A percentile compares a stretch with the other conserved stretches of the same genome.
Evolutionary conservation across 805 yeast genomes (phyloP).

Genomic region (Candida endomychidarum): DNA sequence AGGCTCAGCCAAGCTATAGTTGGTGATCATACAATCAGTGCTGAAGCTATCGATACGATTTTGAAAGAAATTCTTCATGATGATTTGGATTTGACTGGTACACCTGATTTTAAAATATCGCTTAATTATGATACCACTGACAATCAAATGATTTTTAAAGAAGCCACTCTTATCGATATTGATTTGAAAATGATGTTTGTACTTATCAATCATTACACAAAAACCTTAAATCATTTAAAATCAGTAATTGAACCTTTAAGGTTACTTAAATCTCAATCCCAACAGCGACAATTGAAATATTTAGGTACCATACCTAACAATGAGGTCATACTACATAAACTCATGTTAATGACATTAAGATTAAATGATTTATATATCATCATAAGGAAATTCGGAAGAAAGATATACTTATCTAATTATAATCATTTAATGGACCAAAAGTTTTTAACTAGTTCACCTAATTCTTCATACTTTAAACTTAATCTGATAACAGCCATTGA

Average conservation of each 20-base stretch:
- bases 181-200: conserved; percentile 34
- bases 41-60: conserved; percentile 4
- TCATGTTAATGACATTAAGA: conserved; percentile 45
- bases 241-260: conserved; percentile 19
- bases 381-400: conserved; percentile 48
- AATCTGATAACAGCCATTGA: conserved; percentile 28
- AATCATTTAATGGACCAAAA: conserved; percentile 44
- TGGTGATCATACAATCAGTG: conserved; percentile 15
- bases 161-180: conserved; percentile 38
- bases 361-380: conserved; percentile 51
- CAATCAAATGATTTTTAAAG: conserved; percentile 12
- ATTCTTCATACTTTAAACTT: conserved; percentile 30
- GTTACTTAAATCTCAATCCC: conserved; percentile 8
- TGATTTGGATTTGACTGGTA: conserved; percentile 13
- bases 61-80: conserved; percentile 5
- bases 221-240: conserved; percentile 26
- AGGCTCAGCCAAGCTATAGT: conserved; percentile 27
- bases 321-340: conserved; percentile 44
- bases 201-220: conserved; percentile 26
- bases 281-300: conserved; percentile 11
- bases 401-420: conserved; percentile 45
- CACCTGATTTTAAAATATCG: conserved; percentile 5
- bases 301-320: conserved; percentile 25
- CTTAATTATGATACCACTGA: conserved; percentile 4
- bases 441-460: conserved; percentile 24